phyloP scores from a whole-genome alignment of 2,329 filamentous ascomycete species.

The Ophiostoma montium region DNA sequence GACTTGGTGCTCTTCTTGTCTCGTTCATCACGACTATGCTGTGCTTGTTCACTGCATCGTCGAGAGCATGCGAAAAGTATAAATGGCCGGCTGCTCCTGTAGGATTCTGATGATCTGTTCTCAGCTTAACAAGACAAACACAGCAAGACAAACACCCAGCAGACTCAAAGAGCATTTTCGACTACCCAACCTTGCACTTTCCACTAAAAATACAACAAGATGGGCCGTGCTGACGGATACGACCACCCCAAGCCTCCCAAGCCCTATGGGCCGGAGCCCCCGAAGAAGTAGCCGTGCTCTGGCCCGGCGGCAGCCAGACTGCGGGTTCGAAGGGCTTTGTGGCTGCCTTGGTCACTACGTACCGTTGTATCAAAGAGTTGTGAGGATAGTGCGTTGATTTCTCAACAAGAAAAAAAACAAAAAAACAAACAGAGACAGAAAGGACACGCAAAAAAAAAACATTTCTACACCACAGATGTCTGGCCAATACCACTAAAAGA shows the following conservation, averaged over 20 bases:
- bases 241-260: conserved; percentile 1
- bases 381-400: too few relatives aligned
- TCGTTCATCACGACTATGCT: neutral
- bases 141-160: neutral
- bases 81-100: neutral
- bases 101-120: neutral
- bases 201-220: neutral
- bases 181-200: neutral
- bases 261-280: neutral
- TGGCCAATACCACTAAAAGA: neutral
- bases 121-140: neutral
- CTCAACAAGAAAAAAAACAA: neutral
- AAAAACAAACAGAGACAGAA: conserved; percentile 18
- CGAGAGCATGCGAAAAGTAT: neutral
- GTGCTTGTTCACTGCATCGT: neutral
- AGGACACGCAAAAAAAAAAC: neutral
- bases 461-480: neutral
- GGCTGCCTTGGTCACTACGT: too few relatives aligned
- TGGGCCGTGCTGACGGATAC: conserved; percentile 5
- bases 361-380: too few relatives aligned
- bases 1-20: neutral
- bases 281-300: neutral
- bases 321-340: too few relatives aligned
- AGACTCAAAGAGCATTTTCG: neutral
- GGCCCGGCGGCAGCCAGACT: too few relatives aligned